Evolutionary conservation across 768 basidiomycete genomes (phyloP).

Genomic region (Hydnomerulius pinastri): DNA sequence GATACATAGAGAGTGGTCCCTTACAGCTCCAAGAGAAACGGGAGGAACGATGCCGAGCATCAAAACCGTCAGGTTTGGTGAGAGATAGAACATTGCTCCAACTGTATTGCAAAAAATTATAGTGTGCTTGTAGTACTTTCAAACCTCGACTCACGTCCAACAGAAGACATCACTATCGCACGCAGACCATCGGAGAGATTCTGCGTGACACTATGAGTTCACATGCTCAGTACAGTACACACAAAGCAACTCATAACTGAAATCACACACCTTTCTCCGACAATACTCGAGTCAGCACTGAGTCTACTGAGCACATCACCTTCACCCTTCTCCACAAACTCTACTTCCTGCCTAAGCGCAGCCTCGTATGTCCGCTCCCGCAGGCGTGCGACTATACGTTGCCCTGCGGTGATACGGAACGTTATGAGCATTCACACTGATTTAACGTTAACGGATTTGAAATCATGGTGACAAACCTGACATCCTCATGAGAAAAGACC

Average conservation of each 20-base stretch:
- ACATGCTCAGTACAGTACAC: neutral
- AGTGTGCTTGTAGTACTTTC: neutral
- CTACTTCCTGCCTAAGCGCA: constrained; percentile 87
- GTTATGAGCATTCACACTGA: neutral
- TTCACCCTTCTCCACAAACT: constrained; percentile 89
- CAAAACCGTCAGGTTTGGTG: constrained; percentile 81
- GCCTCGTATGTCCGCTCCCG: constrained; percentile 82
- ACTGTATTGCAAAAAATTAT: constrained; percentile 46
- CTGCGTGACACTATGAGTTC: constrained; percentile 60
- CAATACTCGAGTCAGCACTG: constrained; percentile 88
- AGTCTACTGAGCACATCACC: constrained; percentile 93
- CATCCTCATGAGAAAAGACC: constrained; percentile 83
- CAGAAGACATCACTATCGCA: constrained; percentile 90
- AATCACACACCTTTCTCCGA: constrained; percentile 79
- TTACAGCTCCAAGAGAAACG: constrained; percentile 79
- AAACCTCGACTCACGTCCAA: constrained; percentile 66
- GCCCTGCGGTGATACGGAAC: constrained; percentile 44
- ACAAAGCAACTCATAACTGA: neutral
- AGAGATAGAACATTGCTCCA: constrained; percentile 94
- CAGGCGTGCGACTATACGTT: constrained; percentile 87
- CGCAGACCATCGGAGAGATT: constrained; percentile 81
- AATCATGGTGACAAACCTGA: constrained; percentile 50
- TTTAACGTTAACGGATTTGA: neutral
- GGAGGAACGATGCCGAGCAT: constrained; percentile 95
- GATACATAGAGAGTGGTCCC: constrained; percentile 19